Evolutionary conservation across 257 asterid genomes (phyloP).

Genomic region (Fraxinus pennsylvanica): DNA sequence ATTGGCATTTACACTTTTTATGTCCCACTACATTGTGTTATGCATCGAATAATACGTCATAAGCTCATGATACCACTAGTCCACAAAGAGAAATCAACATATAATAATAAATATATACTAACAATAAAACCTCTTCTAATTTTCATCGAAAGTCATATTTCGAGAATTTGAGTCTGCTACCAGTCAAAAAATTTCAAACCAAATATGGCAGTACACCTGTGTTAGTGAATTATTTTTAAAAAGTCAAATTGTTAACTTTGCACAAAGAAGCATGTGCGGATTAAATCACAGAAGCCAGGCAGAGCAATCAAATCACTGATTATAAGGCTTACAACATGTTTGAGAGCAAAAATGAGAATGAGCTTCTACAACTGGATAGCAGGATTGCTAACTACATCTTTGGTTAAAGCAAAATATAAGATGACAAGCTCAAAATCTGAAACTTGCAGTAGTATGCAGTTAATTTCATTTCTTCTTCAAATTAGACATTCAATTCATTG

Average conservation of each 20-base stretch:
- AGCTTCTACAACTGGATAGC: background rate
- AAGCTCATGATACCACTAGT: background rate
- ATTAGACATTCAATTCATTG: background rate
- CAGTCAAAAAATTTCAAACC: background rate
- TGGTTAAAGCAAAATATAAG: background rate
- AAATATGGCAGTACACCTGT: background rate
- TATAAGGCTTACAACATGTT: background rate
- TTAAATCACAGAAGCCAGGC: background rate
- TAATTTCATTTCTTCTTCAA: background rate
- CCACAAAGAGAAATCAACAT: background rate
- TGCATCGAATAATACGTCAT: background rate
- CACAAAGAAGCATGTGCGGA: background rate
- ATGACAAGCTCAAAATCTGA: background rate
- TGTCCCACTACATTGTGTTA: background rate
- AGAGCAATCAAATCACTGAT: background rate
- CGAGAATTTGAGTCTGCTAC: background rate
- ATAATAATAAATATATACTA: too few relatives aligned
- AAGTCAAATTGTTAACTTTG: background rate
- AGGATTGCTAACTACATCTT: background rate
- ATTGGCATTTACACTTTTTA: background rate
- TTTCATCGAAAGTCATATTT: too few relatives aligned
- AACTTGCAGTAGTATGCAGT: background rate
- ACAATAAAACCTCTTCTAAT: background rate
- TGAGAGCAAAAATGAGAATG: background rate
- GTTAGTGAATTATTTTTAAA: background rate